Evolutionary conservation across 2,329 filamentous ascomycete genomes (phyloP).

Genomic region (Setomelanomma holmii): DNA sequence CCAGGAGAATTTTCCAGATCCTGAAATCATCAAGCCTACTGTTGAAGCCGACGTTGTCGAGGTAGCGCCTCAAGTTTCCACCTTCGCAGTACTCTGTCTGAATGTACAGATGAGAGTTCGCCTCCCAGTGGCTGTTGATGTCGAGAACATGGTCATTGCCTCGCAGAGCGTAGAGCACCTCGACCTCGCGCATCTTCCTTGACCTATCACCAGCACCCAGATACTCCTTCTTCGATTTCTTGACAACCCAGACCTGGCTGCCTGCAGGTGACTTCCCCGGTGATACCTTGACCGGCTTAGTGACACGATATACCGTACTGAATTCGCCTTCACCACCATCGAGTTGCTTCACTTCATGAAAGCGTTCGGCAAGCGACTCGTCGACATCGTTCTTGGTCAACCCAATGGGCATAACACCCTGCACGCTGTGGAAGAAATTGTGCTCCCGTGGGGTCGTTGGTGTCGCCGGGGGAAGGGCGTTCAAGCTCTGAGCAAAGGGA

Average conservation of each 20-base stretch:
- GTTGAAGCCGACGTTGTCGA: slow-evolving; percentile 80
- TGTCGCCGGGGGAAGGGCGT: slow-evolving; percentile 75
- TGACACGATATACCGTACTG: slow-evolving; percentile 87
- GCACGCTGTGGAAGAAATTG: slow-evolving; percentile 64
- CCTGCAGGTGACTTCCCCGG: slow-evolving; percentile 30
- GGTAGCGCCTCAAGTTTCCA: slow-evolving; percentile 85
- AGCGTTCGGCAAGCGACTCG: slow-evolving; percentile 71
- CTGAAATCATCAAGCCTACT: slow-evolving; percentile 94
- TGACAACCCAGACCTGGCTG: slow-evolving; percentile 79
- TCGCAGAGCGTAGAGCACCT: slow-evolving; percentile 76
- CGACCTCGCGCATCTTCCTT: slow-evolving; percentile 82
- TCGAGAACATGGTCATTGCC: slow-evolving; percentile 85
- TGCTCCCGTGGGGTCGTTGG: slow-evolving; percentile 73
- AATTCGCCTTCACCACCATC: slow-evolving; percentile 86
- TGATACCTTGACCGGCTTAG: slow-evolving; percentile 52
- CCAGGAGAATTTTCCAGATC: slow-evolving; percentile 96
- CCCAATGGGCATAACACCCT: slow-evolving; percentile 66
- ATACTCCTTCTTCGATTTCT: slow-evolving; percentile 86
- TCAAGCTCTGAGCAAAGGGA: slow-evolving; percentile 49
- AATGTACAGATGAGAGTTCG: slow-evolving; percentile 86
- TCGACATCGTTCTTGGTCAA: slow-evolving; percentile 78
- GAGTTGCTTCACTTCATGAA: slow-evolving; percentile 75
- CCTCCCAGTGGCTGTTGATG: slow-evolving; percentile 87
- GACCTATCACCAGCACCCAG: slow-evolving; percentile 81
- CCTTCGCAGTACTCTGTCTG: slow-evolving; percentile 98